Evolutionary conservation across 257 asterid genomes (phyloP), one percentile per base, ranked within the genome.

Genomic region (Fraxinus pennsylvanica): DNA sequence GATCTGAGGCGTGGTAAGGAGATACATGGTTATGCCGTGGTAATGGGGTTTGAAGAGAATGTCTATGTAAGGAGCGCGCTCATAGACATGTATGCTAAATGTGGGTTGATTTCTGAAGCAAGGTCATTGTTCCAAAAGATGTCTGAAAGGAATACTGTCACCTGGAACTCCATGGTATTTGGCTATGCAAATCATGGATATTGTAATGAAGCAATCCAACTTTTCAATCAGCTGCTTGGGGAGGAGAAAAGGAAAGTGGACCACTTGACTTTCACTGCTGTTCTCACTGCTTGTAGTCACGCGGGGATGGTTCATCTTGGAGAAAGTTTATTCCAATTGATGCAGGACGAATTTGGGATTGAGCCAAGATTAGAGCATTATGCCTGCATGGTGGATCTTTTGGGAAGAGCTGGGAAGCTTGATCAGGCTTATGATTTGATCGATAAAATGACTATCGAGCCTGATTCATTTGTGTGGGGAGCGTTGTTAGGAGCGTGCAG

Each of bases 91-190:
- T 91, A 92, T 76, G 90, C 94, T 10, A 92, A 91, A 85, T 90
- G 97, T 72, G 97, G 97, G 13, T 79, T 9, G 41, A 87, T 90
- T 54, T 74, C 67, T 38, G 91, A 84, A 76, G 91, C 94, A 15
- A 61, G 68, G 73, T 74, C 83, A 19, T 57, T 91, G 83, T 92
- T 92, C 70, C 71, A 35, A 9, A 82, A 72, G 21, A 87, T 79
- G 85, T 54, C 84, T 5, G 82, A 81, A 36, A 89, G 84, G 67
- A 92, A 71, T 71, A 86, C 86, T 1, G 91, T 83, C 33, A 87
- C 97, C 0, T 92, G 95, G 93, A 92, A 90, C 82, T 86, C 97
- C n/a, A 89, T 92, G 92, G 83, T 92, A 70, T 91, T 91, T 65
- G 96, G 94, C 7, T 92, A 79, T 19, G 96, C 96, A 6, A 90